Evolutionary conservation across 1,139 yeast genomes (phyloP).

Genomic region (Pichia norvegensis): DNA sequence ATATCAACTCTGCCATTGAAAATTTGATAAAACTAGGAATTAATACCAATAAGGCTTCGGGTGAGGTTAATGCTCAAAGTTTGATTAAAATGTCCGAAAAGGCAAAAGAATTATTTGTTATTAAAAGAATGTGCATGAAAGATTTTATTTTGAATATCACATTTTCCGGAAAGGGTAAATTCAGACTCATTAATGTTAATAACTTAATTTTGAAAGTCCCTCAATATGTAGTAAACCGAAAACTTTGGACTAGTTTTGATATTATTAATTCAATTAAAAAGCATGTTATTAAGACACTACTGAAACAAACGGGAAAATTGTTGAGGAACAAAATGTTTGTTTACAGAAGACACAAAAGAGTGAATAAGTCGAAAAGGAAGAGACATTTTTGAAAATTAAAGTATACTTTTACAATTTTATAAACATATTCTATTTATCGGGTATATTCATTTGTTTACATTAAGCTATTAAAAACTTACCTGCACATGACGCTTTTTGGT

Average conservation of each 20-base stretch:
- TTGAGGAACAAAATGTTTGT: conserved; percentile 44
- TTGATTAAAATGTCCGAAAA: conserved; percentile 42
- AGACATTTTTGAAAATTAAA: background rate
- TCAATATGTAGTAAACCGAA: conserved; percentile 38
- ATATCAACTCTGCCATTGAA: conserved; percentile 2
- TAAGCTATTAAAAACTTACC: conserved; percentile 16
- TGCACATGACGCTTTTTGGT: conserved; percentile 26
- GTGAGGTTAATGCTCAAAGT: background rate
- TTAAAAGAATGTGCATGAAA: conserved; percentile 41
- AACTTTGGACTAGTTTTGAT: conserved; percentile 48
- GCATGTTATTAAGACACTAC: conserved; percentile 41
- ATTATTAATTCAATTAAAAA: conserved; percentile 46
- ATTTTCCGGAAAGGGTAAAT: conserved; percentile 50
- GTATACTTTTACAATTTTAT: background rate
- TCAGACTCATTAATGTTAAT: conserved; percentile 52
- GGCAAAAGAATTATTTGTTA: conserved; percentile 50
- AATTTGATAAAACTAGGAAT: background rate
- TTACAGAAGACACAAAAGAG: conserved; percentile 12
- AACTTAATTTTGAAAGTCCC: conserved; percentile 52
- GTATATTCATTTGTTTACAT: conserved; percentile 9
- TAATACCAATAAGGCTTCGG: background rate
- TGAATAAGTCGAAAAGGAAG: conserved; percentile 8
- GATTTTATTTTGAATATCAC: conserved; percentile 48
- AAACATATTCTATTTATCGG: background rate
- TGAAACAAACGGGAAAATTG: conserved; percentile 53